Conservation (phyloP, 306 rosid genomes). For the Cucurbita argyrosperma region DNA sequence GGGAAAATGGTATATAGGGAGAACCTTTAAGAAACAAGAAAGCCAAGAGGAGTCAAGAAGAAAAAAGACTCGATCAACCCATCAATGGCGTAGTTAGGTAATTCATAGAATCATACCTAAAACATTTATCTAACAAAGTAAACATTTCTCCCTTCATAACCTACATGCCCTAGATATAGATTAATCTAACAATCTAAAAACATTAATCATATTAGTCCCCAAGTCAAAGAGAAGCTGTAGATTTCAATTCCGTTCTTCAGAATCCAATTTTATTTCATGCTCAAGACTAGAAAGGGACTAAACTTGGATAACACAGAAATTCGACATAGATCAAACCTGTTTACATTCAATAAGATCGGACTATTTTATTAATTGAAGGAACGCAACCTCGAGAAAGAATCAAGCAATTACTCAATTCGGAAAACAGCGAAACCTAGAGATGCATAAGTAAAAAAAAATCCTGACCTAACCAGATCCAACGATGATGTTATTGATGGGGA, state of each 20-base stretch:
- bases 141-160: neutral
- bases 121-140: neutral
- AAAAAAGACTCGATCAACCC: neutral
- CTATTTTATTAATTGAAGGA: neutral
- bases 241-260: neutral
- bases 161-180: neutral
- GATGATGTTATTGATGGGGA: slow-evolving; percentile 56
- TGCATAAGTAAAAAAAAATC: neutral
- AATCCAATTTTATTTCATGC: neutral
- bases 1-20: neutral
- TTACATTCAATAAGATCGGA: neutral
- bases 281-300: neutral
- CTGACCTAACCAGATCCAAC: slow-evolving; percentile 59
- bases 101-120: neutral
- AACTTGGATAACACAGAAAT: neutral
- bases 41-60: neutral
- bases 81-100: neutral
- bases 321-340: neutral
- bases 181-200: neutral
- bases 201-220: neutral
- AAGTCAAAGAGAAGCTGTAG: neutral
- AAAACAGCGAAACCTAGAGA: neutral
- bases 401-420: neutral
- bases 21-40: neutral
- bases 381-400: neutral